A percentile compares a stretch with the other conserved stretches of the same genome.
Conservation (phyloP, 2,329 filamentous ascomycete species). For the Alternaria panax region DNA sequence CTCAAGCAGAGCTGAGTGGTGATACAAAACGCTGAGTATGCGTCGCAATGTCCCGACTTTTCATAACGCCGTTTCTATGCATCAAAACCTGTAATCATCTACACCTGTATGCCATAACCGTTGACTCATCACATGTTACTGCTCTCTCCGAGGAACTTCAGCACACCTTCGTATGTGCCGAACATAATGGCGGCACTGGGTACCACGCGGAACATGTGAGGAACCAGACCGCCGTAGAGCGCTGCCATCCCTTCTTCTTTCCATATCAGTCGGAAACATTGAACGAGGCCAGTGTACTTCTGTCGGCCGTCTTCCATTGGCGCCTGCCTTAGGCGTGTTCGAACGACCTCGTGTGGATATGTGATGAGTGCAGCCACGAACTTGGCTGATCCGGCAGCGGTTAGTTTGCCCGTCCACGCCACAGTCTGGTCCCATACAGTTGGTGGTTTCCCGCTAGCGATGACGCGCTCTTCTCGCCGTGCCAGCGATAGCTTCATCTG, state of each 20-base stretch:
- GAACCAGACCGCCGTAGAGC: conserved; percentile 89
- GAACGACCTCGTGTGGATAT: conserved; percentile 91
- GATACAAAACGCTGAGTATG: conserved; percentile 15
- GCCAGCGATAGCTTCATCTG: conserved; percentile 82
- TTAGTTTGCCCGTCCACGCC: conserved; percentile 79
- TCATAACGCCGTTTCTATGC: conserved; percentile 20
- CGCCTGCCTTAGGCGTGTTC: conserved; percentile 84
- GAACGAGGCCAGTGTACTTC: conserved; percentile 87
- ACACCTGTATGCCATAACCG: neutral
- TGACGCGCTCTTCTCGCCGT: conserved; percentile 64
- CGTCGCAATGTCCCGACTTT: neutral
- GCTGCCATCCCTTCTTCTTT: conserved; percentile 86
- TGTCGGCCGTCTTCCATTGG: conserved; percentile 74
- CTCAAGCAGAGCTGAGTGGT: conserved; percentile 10
- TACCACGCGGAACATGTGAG: conserved; percentile 88
- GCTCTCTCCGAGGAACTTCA: conserved; percentile 56
- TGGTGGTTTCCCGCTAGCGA: conserved; percentile 66
- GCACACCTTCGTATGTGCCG: conserved; percentile 75
- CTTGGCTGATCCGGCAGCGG: conserved; percentile 84
- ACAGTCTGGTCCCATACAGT: conserved; percentile 77
- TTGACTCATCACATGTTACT: conserved; percentile 44
- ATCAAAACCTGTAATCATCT: conserved; percentile 15
- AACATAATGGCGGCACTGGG: conserved; percentile 97
- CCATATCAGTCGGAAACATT: conserved; percentile 88
- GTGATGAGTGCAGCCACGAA: conserved; percentile 82